Conservation (phyloP, 2,329 filamentous ascomycete species). For the Stagonosporopsis rhizophila region DNA sequence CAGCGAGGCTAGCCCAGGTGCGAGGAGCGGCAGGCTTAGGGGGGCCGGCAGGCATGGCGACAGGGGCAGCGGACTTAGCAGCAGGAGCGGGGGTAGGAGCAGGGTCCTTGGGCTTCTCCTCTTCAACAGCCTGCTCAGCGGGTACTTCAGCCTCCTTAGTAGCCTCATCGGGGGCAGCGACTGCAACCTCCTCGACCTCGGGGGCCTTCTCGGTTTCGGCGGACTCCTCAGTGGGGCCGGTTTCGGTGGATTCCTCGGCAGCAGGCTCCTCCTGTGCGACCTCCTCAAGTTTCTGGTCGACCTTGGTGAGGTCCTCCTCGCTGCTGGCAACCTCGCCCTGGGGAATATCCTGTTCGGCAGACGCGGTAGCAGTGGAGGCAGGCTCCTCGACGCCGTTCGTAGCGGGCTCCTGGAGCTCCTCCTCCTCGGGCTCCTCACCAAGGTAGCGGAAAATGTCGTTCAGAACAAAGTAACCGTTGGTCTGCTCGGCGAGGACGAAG, state of each 20-base stretch:
- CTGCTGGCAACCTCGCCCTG: constrained; percentile 44
- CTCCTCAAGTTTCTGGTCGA: constrained; percentile 81
- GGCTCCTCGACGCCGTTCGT: constrained; percentile 52
- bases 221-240: constrained; percentile 48
- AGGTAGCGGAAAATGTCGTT: constrained; percentile 98
- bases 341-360: constrained; percentile 38
- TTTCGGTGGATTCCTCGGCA: constrained; percentile 35
- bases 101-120: constrained; percentile 69
- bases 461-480: constrained; percentile 95
- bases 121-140: constrained; percentile 48
- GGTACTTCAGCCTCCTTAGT: constrained; percentile 41
- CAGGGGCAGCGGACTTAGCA: constrained; percentile 61
- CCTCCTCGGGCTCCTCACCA: constrained; percentile 78
- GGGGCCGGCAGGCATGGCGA: constrained; percentile 64
- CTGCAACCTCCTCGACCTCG: constrained; percentile 51
- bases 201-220: constrained; percentile 45
- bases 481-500: constrained; percentile 94
- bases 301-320: constrained; percentile 57
- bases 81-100: constrained; percentile 62
- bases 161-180: constrained; percentile 49
- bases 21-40: constrained; percentile 64
- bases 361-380: constrained; percentile 43
- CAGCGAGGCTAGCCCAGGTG: constrained; percentile 76
- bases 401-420: constrained; percentile 43
- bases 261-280: constrained; percentile 48